Evolutionary conservation across 176 grass and related monocot species (phyloP).

Genomic region (Poa annua): DNA sequence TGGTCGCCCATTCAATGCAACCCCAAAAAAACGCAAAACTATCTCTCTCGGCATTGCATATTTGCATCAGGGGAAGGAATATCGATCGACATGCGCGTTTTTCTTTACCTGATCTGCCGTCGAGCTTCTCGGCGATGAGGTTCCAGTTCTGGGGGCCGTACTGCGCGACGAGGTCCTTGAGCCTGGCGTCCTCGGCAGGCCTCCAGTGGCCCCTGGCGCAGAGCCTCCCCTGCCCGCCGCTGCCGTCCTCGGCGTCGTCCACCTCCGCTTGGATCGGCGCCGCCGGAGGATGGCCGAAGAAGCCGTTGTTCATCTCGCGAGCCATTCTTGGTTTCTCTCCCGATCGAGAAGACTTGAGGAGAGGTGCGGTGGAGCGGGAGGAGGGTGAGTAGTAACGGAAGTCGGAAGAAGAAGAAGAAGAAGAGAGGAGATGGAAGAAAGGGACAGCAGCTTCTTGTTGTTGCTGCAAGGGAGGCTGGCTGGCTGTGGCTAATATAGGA

Average conservation of each 20-base stretch:
- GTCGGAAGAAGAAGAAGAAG: too few relatives aligned
- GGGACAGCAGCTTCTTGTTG: slow-evolving; percentile 36
- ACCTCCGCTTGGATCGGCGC: background rate
- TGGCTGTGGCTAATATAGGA: slow-evolving; percentile 46
- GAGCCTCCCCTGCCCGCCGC: slow-evolving; percentile 49
- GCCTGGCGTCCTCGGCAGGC: slow-evolving; percentile 78
- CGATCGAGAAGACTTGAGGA: background rate
- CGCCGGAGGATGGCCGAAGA: slow-evolving; percentile 40
- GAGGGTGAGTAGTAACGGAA: background rate
- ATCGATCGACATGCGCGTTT: too few relatives aligned
- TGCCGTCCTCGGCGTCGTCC: background rate
- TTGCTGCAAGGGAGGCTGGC: slow-evolving; percentile 3
- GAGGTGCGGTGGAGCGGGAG: background rate
- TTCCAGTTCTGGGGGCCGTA: slow-evolving; percentile 86
- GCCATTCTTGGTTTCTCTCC: slow-evolving; percentile 15
- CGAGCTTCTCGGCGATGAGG: slow-evolving; percentile 88
- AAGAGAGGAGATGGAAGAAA: slow-evolving; percentile 37
- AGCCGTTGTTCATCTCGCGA: slow-evolving; percentile 28
- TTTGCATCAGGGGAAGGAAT: background rate
- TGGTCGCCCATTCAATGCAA: background rate
- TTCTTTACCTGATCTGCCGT: slow-evolving; percentile 74
- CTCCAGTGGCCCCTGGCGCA: slow-evolving; percentile 76
- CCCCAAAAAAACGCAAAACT: background rate
- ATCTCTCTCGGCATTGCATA: background rate
- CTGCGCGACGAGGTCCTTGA: slow-evolving; percentile 75